Evolutionary conservation across 148 eudicot genomes (phyloP), one percentile per base, ranked within the genome.

Genomic region (Tetragonia tetragonoides): DNA sequence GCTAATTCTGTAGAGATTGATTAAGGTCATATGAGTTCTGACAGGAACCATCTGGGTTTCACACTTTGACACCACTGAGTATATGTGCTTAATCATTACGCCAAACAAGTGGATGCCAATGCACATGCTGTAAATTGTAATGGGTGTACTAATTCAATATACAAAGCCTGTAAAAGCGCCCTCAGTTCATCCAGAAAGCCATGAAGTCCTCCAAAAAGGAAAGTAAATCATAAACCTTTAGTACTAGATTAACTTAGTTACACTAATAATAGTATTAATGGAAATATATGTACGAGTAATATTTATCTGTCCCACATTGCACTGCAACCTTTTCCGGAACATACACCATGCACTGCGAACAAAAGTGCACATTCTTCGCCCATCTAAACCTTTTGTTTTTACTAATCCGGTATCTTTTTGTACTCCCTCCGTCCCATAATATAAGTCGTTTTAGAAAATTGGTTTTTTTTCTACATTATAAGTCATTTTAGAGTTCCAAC

Each of bases 61-160:
- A 39, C 61, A 17, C 37, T 18, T 16, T 9, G 37, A 41, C 40
- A 38, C 61, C 10, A 46, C 23, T 54, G 0, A 7, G 4, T 49
- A 16, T 20, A 46, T 51, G 60, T 10, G 65, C 37, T 77, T 77
- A 62, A 78, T 78, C 39, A 78, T 78, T 71, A 69, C 79, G 39
- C 2, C 74, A n/a, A 16, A 40, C 14, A 57, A 59, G 51, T 56
- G 67, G 49, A 68, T 61, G 70, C 74, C 49, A 24, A 2, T 60
- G 74, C 80, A 69, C 74, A 68, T 77, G 79, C 41, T 51, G 7
- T 39, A 39, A 1, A 21, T 10, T 10, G 8, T 24, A 21, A 23
- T 18, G 15, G 8, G 7, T 24, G 47, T 41, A 60, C 53, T 8
- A 49, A 49, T 49, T 49, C 49, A 41, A 65, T 3, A 34, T 6